Evolutionary conservation across 2,329 filamentous ascomycete genomes (phyloP), one percentile per base, ranked within the genome.

Genomic region (Calonectria pteridis): DNA sequence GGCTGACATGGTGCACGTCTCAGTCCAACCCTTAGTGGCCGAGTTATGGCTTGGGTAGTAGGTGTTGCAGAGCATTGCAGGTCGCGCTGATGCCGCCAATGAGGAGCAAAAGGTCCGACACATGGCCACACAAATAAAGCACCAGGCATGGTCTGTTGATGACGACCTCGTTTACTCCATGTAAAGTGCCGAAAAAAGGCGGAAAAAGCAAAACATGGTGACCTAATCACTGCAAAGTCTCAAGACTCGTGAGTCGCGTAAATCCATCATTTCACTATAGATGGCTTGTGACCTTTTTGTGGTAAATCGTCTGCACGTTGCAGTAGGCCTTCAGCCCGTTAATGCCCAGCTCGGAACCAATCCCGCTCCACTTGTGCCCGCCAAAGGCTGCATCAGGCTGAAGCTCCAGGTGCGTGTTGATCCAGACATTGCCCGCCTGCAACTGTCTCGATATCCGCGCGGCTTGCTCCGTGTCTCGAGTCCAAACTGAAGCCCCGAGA

Each of bases 341-440:
- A 18, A 74, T 26, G 4, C 77, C 76, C 26, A 71, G 43, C 31
- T 78, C 77, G 0, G 67, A 68, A 1, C 77, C 74, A 26, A 78
- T 59, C 4, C 77, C 77, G 40, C 74, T 74, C 59, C 53, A 58
- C 58, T 77, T 77, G 37, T 78, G 72, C 1, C 75, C 76, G 1
- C 76, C 74, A 58, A 77, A 76, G 1, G 76, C 67, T 4, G 71
- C 71, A 23, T 68, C 33, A 3, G 76, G 69, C 14, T 65, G 51
- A 1, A 73, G 55, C 11, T 70, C 62, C 11, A 58, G 23, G 5
- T 71, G 72, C 0, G 65, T 50, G 79, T 92, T 92, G 78, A 92
- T 88, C 86, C 89, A 92, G 1, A 93, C 88, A 16, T 83, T 87
- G 0, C 91, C 91, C 0, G 88, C 87, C 77, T 92, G 88, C 20